phyloP scores from a whole-genome alignment of 73 alveolate species.

The Symbiodinium natans region DNA sequence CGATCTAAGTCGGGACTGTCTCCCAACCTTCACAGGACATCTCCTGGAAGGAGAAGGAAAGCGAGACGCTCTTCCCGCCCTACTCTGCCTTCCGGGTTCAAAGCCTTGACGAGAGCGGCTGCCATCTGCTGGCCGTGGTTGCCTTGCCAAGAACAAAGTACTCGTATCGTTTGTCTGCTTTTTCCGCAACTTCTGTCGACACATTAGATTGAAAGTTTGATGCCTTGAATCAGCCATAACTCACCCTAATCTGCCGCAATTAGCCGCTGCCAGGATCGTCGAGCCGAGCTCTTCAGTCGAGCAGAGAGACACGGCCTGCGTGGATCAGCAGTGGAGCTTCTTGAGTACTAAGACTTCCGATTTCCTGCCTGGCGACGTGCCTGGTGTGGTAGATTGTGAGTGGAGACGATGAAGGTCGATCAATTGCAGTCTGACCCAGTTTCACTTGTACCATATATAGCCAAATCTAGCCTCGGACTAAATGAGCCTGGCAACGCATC shows the following conservation, averaged over 20 bases:
- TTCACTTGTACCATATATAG: background rate
- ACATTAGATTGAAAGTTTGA: too few relatives aligned
- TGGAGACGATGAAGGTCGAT: too few relatives aligned
- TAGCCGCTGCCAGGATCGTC: constrained; percentile 22
- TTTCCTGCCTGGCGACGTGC: too few relatives aligned
- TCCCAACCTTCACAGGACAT: too few relatives aligned
- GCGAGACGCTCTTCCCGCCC: constrained; percentile 76
- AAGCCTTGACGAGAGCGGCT: constrained; percentile 46
- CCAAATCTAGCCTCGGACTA: background rate
- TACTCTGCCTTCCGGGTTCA: constrained; percentile 75
- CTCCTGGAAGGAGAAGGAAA: constrained; percentile 35
- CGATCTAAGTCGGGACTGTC: too few relatives aligned
- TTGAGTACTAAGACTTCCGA: background rate
- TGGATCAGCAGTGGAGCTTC: constrained; percentile 16
- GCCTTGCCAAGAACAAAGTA: too few relatives aligned
- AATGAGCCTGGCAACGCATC: background rate
- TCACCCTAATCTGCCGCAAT: background rate
- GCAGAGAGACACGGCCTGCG: constrained; percentile 62
- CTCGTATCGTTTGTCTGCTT: background rate
- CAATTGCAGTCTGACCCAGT: background rate
- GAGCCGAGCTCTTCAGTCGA: constrained; percentile 35
- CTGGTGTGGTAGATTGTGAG: too few relatives aligned
- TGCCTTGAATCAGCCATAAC: too few relatives aligned
- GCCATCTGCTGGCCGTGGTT: constrained; percentile 52
- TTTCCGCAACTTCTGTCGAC: too few relatives aligned